Conservation (phyloP, 805 yeast species). For the Cyberlindnera petersonii region DNA sequence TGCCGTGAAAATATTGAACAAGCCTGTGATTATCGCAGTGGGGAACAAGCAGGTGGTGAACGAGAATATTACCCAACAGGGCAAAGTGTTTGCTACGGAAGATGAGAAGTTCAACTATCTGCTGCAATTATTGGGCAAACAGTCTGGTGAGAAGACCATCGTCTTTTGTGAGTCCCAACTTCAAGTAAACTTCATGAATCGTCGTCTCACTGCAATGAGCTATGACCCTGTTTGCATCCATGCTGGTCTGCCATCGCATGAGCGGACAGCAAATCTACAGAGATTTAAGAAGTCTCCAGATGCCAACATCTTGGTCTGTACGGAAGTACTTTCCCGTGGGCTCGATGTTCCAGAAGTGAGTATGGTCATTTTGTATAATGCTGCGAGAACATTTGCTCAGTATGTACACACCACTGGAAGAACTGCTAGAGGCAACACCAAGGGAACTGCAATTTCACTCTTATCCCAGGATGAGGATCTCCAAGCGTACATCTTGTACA, state of each 20-base stretch:
- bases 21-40: constrained; percentile 73
- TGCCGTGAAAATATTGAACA: constrained; percentile 58
- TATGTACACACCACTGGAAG: constrained; percentile 95
- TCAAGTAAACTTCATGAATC: constrained; percentile 70
- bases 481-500: constrained; percentile 53
- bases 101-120: constrained; percentile 54
- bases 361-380: constrained; percentile 75
- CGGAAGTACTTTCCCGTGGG: constrained; percentile 94
- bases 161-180: constrained; percentile 87
- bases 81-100: constrained; percentile 52
- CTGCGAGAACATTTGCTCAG: constrained; percentile 89
- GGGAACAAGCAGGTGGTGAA: constrained; percentile 82
- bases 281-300: constrained; percentile 51
- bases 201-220: constrained; percentile 48
- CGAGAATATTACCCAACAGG: constrained; percentile 69
- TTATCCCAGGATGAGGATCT: constrained; percentile 61
- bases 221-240: constrained; percentile 69
- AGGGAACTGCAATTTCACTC: constrained; percentile 78
- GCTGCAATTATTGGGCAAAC: constrained; percentile 49
- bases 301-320: constrained; percentile 71
- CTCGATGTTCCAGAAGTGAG: constrained; percentile 84
- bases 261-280: constrained; percentile 68
- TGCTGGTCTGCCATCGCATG: constrained; percentile 88
- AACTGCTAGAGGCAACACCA: constrained; percentile 79
- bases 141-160: constrained; percentile 49